Evolutionary conservation across 805 yeast species (phyloP).

Genomic region (Candida insectorum): DNA sequence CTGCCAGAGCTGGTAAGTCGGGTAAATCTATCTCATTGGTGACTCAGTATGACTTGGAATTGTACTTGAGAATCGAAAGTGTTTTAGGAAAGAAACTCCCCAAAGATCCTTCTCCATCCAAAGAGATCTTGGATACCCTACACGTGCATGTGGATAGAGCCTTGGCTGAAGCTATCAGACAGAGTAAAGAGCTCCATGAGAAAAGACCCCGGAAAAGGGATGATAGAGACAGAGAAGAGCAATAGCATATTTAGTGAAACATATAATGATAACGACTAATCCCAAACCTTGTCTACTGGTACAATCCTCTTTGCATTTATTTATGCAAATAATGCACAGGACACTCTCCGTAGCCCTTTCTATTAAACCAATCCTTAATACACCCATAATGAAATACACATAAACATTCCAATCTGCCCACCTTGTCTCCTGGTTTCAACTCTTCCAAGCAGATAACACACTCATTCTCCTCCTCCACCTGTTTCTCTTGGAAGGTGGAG

Average conservation of each 20-base stretch:
- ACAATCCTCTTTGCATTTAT: conserved; percentile 6
- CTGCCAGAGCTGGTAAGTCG: conserved; percentile 90
- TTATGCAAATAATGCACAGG: conserved; percentile 65
- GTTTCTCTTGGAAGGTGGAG: conserved; percentile 15
- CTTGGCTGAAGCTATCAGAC: conserved; percentile 81
- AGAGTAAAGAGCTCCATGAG: conserved; percentile 64
- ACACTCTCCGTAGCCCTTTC: conserved; percentile 82
- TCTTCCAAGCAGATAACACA: conserved; percentile 95
- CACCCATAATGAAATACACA: conserved; percentile 93
- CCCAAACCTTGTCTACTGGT: neutral
- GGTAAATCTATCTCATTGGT: conserved; percentile 86
- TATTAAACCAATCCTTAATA: conserved; percentile 85
- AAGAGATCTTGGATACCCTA: conserved; percentile 69
- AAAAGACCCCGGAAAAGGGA: conserved; percentile 23
- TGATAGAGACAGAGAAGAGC: conserved; percentile 15
- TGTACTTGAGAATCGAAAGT: conserved; percentile 83
- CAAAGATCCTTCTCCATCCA: conserved; percentile 72
- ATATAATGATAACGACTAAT: neutral
- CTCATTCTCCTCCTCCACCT: conserved; percentile 44
- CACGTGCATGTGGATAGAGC: conserved; percentile 91
- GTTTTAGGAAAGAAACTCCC: conserved; percentile 81
- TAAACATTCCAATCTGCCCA: conserved; percentile 88
- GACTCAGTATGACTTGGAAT: conserved; percentile 91
- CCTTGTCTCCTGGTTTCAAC: conserved; percentile 77
- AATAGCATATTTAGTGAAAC: conserved; percentile 1